Conservation (phyloP, 108 stramenopile species). For the Schizochytrium sp. region DNA sequence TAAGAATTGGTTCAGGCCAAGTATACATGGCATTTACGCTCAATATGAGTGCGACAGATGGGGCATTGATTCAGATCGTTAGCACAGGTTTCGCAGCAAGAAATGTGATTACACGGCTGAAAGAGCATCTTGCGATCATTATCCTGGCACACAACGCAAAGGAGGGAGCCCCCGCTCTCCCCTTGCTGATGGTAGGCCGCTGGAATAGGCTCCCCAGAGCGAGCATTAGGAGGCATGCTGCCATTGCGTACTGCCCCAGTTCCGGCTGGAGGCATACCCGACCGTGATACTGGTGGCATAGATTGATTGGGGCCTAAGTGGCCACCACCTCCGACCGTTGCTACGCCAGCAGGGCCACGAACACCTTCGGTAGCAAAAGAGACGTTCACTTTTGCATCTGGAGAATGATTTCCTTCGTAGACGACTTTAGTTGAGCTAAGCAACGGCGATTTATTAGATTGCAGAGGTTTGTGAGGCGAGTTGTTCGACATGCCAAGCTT, state of each 20-base stretch:
- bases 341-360: background rate
- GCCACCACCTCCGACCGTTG: background rate
- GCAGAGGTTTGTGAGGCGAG: conserved; percentile 16
- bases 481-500: background rate
- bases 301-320: background rate
- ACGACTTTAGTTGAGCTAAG: background rate
- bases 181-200: no score
- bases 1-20: background rate
- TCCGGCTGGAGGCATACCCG: background rate
- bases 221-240: background rate
- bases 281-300: background rate
- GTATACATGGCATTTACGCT: background rate
- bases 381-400: background rate
- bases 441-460: background rate
- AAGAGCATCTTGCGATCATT: background rate
- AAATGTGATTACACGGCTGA: background rate
- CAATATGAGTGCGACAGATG: background rate
- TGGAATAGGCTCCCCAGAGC: background rate
- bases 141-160: background rate
- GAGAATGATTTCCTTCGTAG: background rate
- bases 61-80: background rate
- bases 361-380: background rate
- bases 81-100: conserved; percentile 13
- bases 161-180: no score
- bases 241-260: background rate